phyloP scores from a whole-genome alignment of 2,329 filamentous ascomycete species.

The Niveomyces coronatus region DNA sequence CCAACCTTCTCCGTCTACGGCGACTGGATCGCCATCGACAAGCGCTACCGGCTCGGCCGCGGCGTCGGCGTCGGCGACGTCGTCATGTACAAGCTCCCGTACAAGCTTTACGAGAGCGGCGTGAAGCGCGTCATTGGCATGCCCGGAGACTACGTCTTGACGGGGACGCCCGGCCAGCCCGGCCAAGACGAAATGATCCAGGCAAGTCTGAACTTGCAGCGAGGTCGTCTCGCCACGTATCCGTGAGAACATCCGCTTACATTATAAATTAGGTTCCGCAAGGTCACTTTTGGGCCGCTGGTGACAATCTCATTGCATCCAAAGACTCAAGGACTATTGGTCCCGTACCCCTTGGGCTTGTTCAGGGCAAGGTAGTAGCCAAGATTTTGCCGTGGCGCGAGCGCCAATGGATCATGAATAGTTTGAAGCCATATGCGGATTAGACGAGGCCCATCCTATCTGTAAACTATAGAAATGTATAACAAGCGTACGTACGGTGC shows the following conservation, averaged over 20 bases:
- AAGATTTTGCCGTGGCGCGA: conserved; percentile 44
- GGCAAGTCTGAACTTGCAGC: conserved; percentile 34
- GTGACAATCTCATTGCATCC: conserved; percentile 78
- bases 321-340: conserved; percentile 82
- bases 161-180: conserved; percentile 46
- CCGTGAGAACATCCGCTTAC: neutral
- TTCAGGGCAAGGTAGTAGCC: conserved; percentile 72
- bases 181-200: conserved; percentile 50
- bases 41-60: conserved; percentile 58
- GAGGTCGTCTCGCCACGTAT: neutral
- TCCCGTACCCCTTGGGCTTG: conserved; percentile 72
- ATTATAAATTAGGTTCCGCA: conserved; percentile 66
- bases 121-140: conserved; percentile 74
- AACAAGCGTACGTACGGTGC: neutral
- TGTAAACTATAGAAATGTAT: conserved; percentile 12
- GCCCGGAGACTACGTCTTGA: conserved; percentile 64
- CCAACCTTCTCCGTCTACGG: conserved; percentile 64
- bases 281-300: conserved; percentile 85
- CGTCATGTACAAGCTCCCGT: conserved; percentile 67
- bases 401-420: conserved; percentile 39
- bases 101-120: conserved; percentile 47
- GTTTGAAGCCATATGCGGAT: conserved; percentile 24
- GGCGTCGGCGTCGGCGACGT: conserved; percentile 67
- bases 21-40: conserved; percentile 60
- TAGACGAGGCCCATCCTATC: conserved; percentile 5